Base-by-base conservation (phyloP, 352 stramenopile genomes). In the Pythium scleroteichum region DNA sequence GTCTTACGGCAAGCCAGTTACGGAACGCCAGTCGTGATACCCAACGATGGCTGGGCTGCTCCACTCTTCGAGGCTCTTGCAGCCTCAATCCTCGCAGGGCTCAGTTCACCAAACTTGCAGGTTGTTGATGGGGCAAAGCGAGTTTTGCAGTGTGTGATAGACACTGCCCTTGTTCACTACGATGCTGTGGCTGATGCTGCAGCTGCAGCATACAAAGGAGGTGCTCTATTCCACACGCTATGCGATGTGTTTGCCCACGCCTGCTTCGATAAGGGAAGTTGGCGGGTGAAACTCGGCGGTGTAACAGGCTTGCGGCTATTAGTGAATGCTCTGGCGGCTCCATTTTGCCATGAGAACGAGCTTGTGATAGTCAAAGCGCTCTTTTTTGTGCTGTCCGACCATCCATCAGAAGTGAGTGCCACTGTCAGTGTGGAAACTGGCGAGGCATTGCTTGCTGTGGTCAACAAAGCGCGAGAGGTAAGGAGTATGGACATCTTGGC, bases 281-380 rank as follows among this genome's bases (percentile, higher is more conserved):
- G 88, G 88, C 79, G 86, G 9, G 71, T 82, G 40, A 96, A 96
- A 55, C 69, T 95, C 9, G 87, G 87, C 5, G 85, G 85, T 52
- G 79, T 81, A n/a, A 73, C 80, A 29, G 87, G 85, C 4, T 63
- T 96, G 13, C 63, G 75, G 22, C 64, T 87, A 39, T 74, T 96
- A 13, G 78, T 94, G 23, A 73, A 92, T 27, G 38, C 66, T 10
- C 61, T 96, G 23, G 79, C 74, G 23, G 63, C 79, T 38, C 75
- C 88, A 26, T 96, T 88, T 80, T 91, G 80, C 52, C 87, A 92
- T 48, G 85, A 95, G 68, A 95, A 96, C 55, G 82, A 96, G 53
- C 68, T 95, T 4, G 85, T 72, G 23, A 92, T 96, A 48, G 68
- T 90, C 17, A 92, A 93, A 38, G 79, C 83, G 4, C 60, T 96